Evolutionary conservation across 108 stramenopile genomes (phyloP).

Genomic region (Conticribra guillardii): DNA sequence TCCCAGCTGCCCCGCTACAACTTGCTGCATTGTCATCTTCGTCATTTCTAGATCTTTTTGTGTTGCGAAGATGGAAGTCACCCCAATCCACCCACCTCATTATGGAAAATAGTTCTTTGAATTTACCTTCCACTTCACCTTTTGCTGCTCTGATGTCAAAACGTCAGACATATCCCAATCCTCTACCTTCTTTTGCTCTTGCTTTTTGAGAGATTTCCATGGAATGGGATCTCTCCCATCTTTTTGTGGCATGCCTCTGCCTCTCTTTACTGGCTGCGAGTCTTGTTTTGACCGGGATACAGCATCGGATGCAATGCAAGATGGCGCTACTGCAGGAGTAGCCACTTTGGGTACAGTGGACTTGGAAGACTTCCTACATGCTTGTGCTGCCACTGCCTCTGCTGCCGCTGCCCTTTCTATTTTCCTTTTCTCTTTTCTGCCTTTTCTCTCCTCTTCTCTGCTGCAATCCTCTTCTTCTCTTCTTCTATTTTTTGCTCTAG

Average conservation of each 20-base stretch:
- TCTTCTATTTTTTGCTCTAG: background rate
- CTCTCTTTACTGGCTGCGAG: slow-evolving; percentile 36
- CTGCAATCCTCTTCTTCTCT: slow-evolving; percentile 26
- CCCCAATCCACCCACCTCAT: slow-evolving; percentile 73
- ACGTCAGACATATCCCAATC: slow-evolving; percentile 10
- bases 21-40: no score
- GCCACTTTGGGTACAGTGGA: no score
- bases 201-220: slow-evolving; percentile 5
- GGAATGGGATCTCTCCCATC: slow-evolving; percentile 47
- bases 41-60: slow-evolving; percentile 4
- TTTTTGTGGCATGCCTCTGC: slow-evolving; percentile 50
- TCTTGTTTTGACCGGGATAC: no score
- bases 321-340: no score
- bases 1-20: no score
- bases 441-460: slow-evolving; percentile 18
- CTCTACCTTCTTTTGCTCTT: slow-evolving; percentile 10
- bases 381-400: no score
- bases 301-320: no score
- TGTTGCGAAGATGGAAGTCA: background rate
- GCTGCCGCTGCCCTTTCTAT: no score
- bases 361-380: no score
- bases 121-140: slow-evolving; percentile 84
- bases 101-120: slow-evolving; percentile 73
- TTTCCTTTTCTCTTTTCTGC: slow-evolving; percentile 29
- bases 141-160: slow-evolving; percentile 20